Conservation (phyloP, 176 grass and related monocot species). For the Pontederia crassipes region DNA sequence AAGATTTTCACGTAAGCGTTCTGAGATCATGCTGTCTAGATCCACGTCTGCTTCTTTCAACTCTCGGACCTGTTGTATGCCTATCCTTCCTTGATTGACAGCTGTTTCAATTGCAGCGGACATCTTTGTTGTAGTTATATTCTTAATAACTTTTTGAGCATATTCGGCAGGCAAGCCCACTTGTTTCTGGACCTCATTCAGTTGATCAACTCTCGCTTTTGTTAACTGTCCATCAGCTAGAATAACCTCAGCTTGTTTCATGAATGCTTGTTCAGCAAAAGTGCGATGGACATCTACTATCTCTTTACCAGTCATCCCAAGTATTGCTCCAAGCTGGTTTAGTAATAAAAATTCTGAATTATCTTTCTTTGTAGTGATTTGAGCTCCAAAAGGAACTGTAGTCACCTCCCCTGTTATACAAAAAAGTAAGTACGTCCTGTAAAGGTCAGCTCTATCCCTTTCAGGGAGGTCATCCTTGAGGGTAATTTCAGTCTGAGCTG, state of each 20-base stretch:
- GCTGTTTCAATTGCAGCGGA: conserved; percentile 71
- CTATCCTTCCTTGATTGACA: conserved; percentile 70
- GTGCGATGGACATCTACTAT: conserved; percentile 65
- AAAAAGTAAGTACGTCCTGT: conserved; percentile 72
- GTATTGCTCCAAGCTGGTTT: conserved; percentile 73
- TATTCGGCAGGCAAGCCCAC: conserved; percentile 76
- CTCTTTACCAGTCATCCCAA: conserved; percentile 75
- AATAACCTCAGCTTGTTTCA: conserved; percentile 92
- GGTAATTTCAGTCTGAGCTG: conserved; percentile 87
- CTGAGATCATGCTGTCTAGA: conserved; percentile 61
- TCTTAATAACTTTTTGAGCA: conserved; percentile 93
- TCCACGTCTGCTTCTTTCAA: conserved; percentile 70
- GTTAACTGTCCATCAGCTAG: conserved; percentile 91
- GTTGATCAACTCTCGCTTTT: conserved; percentile 76
- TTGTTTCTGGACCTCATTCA: conserved; percentile 78
- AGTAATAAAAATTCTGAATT: conserved; percentile 71
- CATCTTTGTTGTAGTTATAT: conserved; percentile 80
- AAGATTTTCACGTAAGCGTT: conserved; percentile 67
- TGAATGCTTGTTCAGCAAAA: conserved; percentile 84
- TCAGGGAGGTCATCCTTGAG: conserved; percentile 78
- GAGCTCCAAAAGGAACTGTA: conserved; percentile 59
- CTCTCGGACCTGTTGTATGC: conserved; percentile 64
- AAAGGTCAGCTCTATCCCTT: conserved; percentile 73
- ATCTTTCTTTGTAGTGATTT: conserved; percentile 50
- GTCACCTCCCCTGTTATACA: conserved; percentile 81